Conservation (phyloP, 192 early-diverging fungal species). For the Helicostylum pulchrum region DNA sequence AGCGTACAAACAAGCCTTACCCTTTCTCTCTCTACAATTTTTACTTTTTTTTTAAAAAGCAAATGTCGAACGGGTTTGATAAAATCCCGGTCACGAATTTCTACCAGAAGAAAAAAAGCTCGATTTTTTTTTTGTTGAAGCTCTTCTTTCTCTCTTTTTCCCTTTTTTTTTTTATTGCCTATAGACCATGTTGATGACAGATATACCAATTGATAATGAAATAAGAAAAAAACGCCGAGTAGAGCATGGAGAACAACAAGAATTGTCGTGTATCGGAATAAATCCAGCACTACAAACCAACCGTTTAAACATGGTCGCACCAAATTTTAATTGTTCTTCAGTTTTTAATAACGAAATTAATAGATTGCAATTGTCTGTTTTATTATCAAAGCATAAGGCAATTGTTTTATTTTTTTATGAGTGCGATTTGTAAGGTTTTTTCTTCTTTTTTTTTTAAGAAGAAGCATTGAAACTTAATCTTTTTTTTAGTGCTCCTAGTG, state of each 20-base stretch:
- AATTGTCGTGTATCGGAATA: not conserved
- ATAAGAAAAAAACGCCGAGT: constrained; percentile 11
- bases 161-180: not conserved
- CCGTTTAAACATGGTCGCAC: constrained; percentile 4
- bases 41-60: too few relatives aligned
- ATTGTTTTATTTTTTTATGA: constrained; percentile 27
- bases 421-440: constrained; percentile 23
- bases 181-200: not conserved
- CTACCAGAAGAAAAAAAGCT: not conserved
- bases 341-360: not conserved
- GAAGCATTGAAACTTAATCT: not conserved
- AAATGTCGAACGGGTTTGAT: too few relatives aligned
- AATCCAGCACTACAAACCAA: constrained; percentile 16
- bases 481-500: constrained; percentile 16
- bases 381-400: constrained; percentile 8
- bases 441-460: not conserved
- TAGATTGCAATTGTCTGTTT: constrained; percentile 10
- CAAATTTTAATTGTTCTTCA: constrained; percentile 22
- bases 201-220: not conserved
- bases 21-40: too few relatives aligned
- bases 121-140: not conserved
- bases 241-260: not conserved
- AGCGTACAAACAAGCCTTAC: too few relatives aligned
- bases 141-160: not conserved
- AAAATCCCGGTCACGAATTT: too few relatives aligned